Base-by-base conservation (phyloP, 2,329 filamentous ascomycete genomes). In the Ascochyta fabae region DNA sequence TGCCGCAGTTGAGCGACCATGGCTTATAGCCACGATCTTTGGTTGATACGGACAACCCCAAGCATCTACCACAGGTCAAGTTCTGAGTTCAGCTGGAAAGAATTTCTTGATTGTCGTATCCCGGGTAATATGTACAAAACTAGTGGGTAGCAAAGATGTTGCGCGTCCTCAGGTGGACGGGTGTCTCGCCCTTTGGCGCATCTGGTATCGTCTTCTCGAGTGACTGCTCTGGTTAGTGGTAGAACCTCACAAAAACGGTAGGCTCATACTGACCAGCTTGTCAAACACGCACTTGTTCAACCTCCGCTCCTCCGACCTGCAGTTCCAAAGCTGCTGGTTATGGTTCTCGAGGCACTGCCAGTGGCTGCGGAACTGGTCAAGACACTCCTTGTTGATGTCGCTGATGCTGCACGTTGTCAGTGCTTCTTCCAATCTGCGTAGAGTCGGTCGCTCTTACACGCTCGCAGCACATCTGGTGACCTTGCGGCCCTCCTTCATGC, bases 301-400 rank as follows among this genome's bases (percentile, higher is more conserved):
- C 75, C 88, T 88, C 86, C 91, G 88, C 83, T 99, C 95, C 62
- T 85, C 83, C 71, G 87, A 88, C 69, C 95, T 87, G 82, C 95
- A 99, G 74, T 98, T 92, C 90, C 92, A 99, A 57, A 98, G 82
- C 79, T 96, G 91, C 74, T 99, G 95, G 83, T 99, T 99, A 82
- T 96, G 93, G 81, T 96, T 89, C 74, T 99, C 95, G 55, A 99
- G 84, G 74, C 95, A 99, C 71, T 91, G 84, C 92, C 93, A 99
- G 81, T 99, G 95, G 72, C 86, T 85, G 69, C 91, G 88, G 84
- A 99, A 99, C 79, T 96, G 86, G 60, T 88, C 84, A 53, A 99
- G 82, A 80, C 95, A 99, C 82, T 91, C 87, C 78, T 91, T 94
- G 84, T 97, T 98, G 81, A 99, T 88, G 76, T 99, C 95, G 72